Evolutionary conservation across 768 basidiomycete species (phyloP).

Genomic region (Hypsizygus marmoreus): DNA sequence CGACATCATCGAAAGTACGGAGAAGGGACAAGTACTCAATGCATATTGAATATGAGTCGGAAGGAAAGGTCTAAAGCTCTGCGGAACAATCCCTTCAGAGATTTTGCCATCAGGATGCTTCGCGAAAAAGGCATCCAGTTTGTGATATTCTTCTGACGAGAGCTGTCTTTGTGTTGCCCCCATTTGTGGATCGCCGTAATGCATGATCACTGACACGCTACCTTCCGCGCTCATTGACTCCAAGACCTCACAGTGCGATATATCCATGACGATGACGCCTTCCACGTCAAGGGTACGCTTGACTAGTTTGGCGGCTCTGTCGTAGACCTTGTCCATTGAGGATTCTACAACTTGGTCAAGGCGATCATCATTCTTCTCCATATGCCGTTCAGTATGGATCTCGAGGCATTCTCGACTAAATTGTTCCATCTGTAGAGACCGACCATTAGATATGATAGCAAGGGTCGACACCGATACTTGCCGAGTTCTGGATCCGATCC

Average conservation of each 20-base stretch:
- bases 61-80: slow-evolving; percentile 80
- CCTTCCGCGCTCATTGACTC: slow-evolving; percentile 68
- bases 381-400: slow-evolving; percentile 65
- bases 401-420: slow-evolving; percentile 95
- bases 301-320: slow-evolving; percentile 87
- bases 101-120: slow-evolving; percentile 85
- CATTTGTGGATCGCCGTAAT: slow-evolving; percentile 61
- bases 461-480: slow-evolving; percentile 31
- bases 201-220: slow-evolving; percentile 66
- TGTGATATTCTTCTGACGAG: slow-evolving; percentile 69
- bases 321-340: slow-evolving; percentile 87
- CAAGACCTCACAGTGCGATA: slow-evolving; percentile 86
- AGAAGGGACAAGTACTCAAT: slow-evolving; percentile 57
- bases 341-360: slow-evolving; percentile 38
- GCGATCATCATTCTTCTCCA: slow-evolving; percentile 38
- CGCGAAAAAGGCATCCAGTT: slow-evolving; percentile 75
- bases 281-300: slow-evolving; percentile 90
- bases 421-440: slow-evolving; percentile 74
- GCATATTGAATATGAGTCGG: slow-evolving; percentile 85
- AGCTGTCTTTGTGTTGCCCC: slow-evolving; percentile 58
- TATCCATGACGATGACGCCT: slow-evolving; percentile 89
- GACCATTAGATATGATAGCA: slow-evolving; percentile 4
- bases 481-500: slow-evolving; percentile 89
- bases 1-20: background rate
- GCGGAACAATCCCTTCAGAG: slow-evolving; percentile 83